Evolutionary conservation across 2,329 filamentous ascomycete genomes (phyloP), one percentile per base, ranked within the genome.

Genomic region (Ophiosphaerella herpotricha): DNA sequence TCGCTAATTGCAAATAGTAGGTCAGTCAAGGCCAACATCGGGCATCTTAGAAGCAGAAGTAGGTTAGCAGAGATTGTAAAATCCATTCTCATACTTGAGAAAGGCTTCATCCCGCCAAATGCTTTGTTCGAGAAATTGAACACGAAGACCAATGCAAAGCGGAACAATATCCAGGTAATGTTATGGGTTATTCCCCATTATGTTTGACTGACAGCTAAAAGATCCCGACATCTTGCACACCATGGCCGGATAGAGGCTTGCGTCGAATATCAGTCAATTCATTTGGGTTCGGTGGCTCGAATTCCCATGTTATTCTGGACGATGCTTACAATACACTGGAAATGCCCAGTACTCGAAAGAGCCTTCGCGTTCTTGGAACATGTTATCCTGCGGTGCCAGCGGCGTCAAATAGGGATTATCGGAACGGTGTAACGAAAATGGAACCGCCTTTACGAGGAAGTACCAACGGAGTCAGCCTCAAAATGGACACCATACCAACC

Each of bases 41-140:
- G 75, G n/a, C 5, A 77, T 49, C 63, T 66, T 2, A 71, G 77
- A 60, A 72, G 64, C 21, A 66, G 68, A 2, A 66, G 65, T 32
- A 73, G 72, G 16, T 42, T 75, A 1, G 67, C 67, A 9, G 68
- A 66, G 12, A 29, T 76, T 14, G 54, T 75, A 14, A 75, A 75
- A 39, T 62, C 68, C n/a, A 61, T 69, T 1, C 53, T 78, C 26
- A 63, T 73, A 0, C 50, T 79, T 7, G 68, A 76, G 49, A 55
- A 74, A 39, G 57, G 55, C 3, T 55, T 52, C 2, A 61, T 75
- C 12, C 72, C 71, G 2, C 51, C 57, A 1, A 57, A 71, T 31
- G 55, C 45, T 6, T 13, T 43, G 6, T 55, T 58, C 18, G 37
- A 52, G 36, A 46, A 39, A 13, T 13, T 46, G n/a, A 63, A 58